These are phyloP conservation scores for Psilocybe cyanescens DNA, from an alignment of 768 basidiomycete genomes.

Conservation along the genomic window DNA sequence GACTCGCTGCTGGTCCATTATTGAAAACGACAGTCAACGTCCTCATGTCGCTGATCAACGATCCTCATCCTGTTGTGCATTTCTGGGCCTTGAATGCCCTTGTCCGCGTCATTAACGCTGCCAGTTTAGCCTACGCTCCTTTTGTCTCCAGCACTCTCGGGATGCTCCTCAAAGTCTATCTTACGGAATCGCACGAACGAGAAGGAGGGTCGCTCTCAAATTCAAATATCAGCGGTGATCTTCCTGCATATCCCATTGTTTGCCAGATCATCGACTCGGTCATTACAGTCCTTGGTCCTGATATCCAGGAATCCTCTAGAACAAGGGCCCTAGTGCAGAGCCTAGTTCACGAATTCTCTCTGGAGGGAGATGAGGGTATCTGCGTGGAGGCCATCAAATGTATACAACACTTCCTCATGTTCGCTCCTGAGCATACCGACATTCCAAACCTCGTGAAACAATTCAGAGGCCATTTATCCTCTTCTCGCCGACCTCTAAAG, in stretches of 20 bases:
- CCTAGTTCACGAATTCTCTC: conserved; percentile 82
- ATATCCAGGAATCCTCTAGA: conserved; percentile 85
- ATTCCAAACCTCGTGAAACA: conserved; percentile 78
- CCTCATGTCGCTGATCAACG: conserved; percentile 91
- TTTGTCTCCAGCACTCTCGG: conserved; percentile 89
- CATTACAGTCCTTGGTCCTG: conserved; percentile 93
- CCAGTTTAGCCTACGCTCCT: conserved; percentile 89
- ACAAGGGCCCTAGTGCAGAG: conserved; percentile 83
- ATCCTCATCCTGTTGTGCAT: conserved; percentile 96
- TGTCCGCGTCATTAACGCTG: conserved; percentile 86
- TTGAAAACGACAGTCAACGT: conserved; percentile 96
- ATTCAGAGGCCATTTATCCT: conserved; percentile 81
- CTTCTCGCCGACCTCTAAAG: conserved; percentile 83
- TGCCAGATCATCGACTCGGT: conserved; percentile 93
- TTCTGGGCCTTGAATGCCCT: conserved; percentile 91
- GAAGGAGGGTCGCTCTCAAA: conserved; percentile 87
- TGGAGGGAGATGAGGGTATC: conserved; percentile 87
- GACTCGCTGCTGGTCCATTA: conserved; percentile 91
- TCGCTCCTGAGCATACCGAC: conserved; percentile 83
- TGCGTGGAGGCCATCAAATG: conserved; percentile 95
- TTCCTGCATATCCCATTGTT: conserved; percentile 89
- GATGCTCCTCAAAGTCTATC: conserved; percentile 88
- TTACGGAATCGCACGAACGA: conserved; percentile 87
- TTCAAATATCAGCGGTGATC: conserved; percentile 86
- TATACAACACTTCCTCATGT: conserved; percentile 97